Evolutionary conservation across 768 basidiomycete genomes (phyloP), one percentile per base, ranked within the genome.

Genomic region (Rhizopogon vesiculosus): DNA sequence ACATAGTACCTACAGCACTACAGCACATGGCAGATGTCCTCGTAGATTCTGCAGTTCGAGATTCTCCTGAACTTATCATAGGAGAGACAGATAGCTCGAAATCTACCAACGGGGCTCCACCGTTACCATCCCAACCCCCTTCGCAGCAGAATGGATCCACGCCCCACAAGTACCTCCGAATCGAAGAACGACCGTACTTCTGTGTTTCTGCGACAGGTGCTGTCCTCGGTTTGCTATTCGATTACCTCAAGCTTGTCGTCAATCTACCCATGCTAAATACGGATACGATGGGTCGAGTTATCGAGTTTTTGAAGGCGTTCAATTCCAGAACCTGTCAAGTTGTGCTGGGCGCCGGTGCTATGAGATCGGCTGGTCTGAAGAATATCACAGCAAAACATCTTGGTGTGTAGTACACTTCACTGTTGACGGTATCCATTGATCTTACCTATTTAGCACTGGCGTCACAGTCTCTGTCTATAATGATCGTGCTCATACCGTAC

Each of bases 381-480:
- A 96, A 98, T 67, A 99, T 99, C 67, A 98, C 97, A 0, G 97
- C 97, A 41, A 97, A 93, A 70, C 96, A 99, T 76, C 79, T 99
- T 22, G 94, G 93, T 91, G 59, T 58, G 82, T 60, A 57, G 56
- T 40, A 53, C 53, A 39, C 45, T 22, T 45, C 51, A 16, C 5
- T 45, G 57, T 54, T 51, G 53, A 59, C 56, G 43, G 28, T 35
- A 39, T 42, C 42, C 45, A 60, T 60, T 39, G 50, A 68, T 56
- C 45, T 48, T 62, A 43, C 56, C 54, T 29, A 28, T 43, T 63
- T 61, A 94, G 94, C 95, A 29, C 81, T 99, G 44, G 97, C 97
- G 3, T 98, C 95, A 29, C 97, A 98, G 68, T 93, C 93, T 13
- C 76, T 99, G 43, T 96, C 95, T 38, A 86, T 98, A 67, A 87